Evolutionary conservation across 345 rosid genomes (phyloP), one percentile per base, ranked within the genome.

Genomic region (Citropsis articulata): DNA sequence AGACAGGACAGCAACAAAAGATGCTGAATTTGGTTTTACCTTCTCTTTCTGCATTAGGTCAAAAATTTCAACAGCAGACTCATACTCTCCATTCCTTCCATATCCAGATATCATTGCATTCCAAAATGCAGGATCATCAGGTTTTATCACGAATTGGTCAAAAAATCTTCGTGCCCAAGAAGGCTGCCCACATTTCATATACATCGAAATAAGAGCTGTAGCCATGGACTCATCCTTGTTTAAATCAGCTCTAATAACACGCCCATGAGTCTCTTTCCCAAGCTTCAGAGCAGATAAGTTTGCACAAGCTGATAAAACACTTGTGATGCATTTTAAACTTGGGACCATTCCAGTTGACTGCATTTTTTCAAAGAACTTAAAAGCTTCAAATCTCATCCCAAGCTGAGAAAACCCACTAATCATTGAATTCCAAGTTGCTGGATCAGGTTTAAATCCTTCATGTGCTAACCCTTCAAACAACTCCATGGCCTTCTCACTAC

Each of bases 41-140:
- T 83, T 80, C 78, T 82, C 81, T 71, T 81, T 75, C 75, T 66
- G 80, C 81, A 91, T 85, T 74, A 81, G 56, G 31, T 88, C 84
- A 72, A 91, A 91, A 79, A 88, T 80, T 67, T 85, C 77, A 36
- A 89, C 65, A 30, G 88, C 93, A 38, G 85, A 75, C 57, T 84
- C 83, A 80, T 80, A 72, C 59, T 90, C 88, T 64, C 95, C 93
- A 81, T 91, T 86, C 83, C 81, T 87, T 75, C 92, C 93, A 81
- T 90, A 91, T 10, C 95, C 95, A n/a, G 85, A 91, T 75, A 90
- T 86, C 87, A 90, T 82, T n/a, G 86, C 93, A 72, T 91, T 91
- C 95, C 95, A 90, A 80, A 88, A 87, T 67, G 91, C 89, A 1
- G 91, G 93, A 80, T 88, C 93, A 69, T 81, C 75, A 25, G 92